Evolutionary conservation across 139 green algal species (phyloP), one percentile per base, ranked within the genome.

Genomic region (Marvania coccoides): DNA sequence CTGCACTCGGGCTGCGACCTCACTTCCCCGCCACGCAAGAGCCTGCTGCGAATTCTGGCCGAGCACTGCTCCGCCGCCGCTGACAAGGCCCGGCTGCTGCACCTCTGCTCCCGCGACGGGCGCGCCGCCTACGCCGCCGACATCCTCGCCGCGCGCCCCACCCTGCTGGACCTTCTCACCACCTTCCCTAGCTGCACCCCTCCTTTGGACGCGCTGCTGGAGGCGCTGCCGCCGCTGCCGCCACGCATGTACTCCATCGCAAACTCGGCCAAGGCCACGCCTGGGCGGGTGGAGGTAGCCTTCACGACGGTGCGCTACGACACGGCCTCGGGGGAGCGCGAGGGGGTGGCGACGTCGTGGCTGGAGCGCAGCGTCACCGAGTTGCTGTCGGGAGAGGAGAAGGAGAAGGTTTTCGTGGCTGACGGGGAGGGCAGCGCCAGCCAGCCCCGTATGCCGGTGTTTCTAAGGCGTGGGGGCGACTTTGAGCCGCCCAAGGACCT

Each of bases 241-340:
- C 84, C 91, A 0, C 74, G 91, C 65, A 77, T 95, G 71, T 98
- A 98, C 79, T 97, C 90, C 6, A 67, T 98, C 53, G 86, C 82
- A 45, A 80, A 31, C 71, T 81, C 76, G 2, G 71, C 67, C 12
- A 53, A 67, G n/a, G 34, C 9, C 31, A 63, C 29, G 48, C 53
- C 40, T 30, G 23, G 31, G 38, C 57, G 63, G 53, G 60, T 57
- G 12, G 35, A 80, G 12, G 65, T 96, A 29, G 88, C 90, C 2
- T 81, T 97, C 46, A 87, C 72, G 3, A 74, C 94, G 4, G 90
- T 95, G 36, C 64, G 73, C 24, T 91, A 84, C 65, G 35, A 74
- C 23, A 65, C 57, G 55, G 36, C 31, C 42, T 84, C 80, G 15
- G 82, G 76, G 31, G 63, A 45, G 15, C 65, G 67, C 12, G 23